A percentile compares a stretch with the other conserved stretches of the same genome.
Conservation (phyloP, 1,139 yeast genomes). For the Debaryomyces sp. region DNA sequence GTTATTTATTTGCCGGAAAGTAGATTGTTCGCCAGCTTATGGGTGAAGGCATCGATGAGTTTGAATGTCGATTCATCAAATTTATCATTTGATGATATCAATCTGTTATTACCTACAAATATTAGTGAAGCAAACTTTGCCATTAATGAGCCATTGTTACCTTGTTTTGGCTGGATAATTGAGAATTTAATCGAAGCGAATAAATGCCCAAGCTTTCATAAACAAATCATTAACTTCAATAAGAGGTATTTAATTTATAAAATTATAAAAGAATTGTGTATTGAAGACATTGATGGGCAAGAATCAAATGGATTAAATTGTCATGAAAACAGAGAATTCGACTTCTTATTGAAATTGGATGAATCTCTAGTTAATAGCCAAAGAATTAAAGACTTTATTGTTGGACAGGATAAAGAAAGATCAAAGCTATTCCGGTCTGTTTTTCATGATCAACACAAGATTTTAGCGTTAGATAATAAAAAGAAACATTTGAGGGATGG, state of each 20-base stretch:
- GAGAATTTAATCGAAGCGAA: slow-evolving; percentile 45
- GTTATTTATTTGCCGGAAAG: slow-evolving; percentile 84
- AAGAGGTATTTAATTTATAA: slow-evolving; percentile 47
- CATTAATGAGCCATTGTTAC: slow-evolving; percentile 49
- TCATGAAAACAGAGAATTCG: slow-evolving; percentile 48
- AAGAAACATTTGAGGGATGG: slow-evolving; percentile 30
- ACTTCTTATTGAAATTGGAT: slow-evolving; percentile 46
- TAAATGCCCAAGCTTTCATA: slow-evolving; percentile 38
- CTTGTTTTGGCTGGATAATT: slow-evolving; percentile 77
- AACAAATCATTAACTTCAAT: slow-evolving; percentile 39
- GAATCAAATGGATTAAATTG: slow-evolving; percentile 25
- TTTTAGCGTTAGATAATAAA: slow-evolving; percentile 37
- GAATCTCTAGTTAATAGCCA: slow-evolving; percentile 36
- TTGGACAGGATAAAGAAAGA: slow-evolving; percentile 29
- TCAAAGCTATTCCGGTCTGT: slow-evolving; percentile 33
- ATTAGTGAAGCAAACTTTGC: slow-evolving; percentile 32
- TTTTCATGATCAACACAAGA: slow-evolving; percentile 37
- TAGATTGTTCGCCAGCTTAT: slow-evolving; percentile 62
- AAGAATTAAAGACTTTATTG: slow-evolving; percentile 30
- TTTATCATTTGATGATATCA: slow-evolving; percentile 31
- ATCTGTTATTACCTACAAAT: slow-evolving; percentile 38
- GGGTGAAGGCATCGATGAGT: slow-evolving; percentile 58
- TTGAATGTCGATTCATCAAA: slow-evolving; percentile 17
- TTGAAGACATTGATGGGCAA: slow-evolving; percentile 35
- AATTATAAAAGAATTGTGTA: slow-evolving; percentile 43